These are phyloP conservation scores for Opeltia flavorubescens DNA, from an alignment of 495 filamentous ascomycete genomes.

Conservation along the genomic window DNA sequence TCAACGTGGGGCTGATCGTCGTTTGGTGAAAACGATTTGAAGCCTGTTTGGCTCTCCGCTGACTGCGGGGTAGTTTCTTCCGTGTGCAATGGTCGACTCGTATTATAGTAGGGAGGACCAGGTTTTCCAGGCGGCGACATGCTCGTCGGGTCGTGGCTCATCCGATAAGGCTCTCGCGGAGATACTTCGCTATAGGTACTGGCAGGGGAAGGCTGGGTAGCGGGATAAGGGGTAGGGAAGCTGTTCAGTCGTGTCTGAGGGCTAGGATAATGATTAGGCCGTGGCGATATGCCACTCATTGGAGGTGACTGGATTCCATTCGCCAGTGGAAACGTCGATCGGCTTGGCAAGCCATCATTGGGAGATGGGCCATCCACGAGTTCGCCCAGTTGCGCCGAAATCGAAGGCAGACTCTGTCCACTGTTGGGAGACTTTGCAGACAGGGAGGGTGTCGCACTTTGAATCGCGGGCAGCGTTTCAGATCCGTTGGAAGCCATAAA, in stretches of 20 bases:
- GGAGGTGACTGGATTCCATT: constrained; percentile 22
- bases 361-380: constrained; percentile 15
- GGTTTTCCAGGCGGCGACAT: constrained; percentile 15
- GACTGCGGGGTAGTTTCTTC: constrained; percentile 16
- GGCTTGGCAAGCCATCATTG: constrained; percentile 13
- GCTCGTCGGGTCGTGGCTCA: constrained; percentile 6
- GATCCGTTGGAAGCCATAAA: neutral
- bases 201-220: constrained; percentile 16
- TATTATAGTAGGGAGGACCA: constrained; percentile 1
- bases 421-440: constrained; percentile 27
- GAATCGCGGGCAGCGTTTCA: constrained; percentile 24
- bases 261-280: constrained; percentile 10
- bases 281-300: constrained; percentile 18
- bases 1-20: constrained; percentile 40
- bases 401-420: constrained; percentile 28
- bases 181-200: constrained; percentile 14
- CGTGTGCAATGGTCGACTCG: constrained; percentile 10
- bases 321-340: constrained; percentile 15
- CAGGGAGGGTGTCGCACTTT: constrained; percentile 21
- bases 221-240: constrained; percentile 9
- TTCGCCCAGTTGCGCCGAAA: constrained; percentile 28
- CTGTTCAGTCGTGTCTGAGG: constrained; percentile 13
- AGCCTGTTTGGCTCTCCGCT: constrained; percentile 12
- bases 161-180: constrained; percentile 6
- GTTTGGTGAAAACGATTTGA: constrained; percentile 20